A percentile compares a stretch with the other conserved stretches of the same genome.
phyloP scores from a whole-genome alignment of 2,329 filamentous ascomycete genomes.

The Botrytis medusae region DNA sequence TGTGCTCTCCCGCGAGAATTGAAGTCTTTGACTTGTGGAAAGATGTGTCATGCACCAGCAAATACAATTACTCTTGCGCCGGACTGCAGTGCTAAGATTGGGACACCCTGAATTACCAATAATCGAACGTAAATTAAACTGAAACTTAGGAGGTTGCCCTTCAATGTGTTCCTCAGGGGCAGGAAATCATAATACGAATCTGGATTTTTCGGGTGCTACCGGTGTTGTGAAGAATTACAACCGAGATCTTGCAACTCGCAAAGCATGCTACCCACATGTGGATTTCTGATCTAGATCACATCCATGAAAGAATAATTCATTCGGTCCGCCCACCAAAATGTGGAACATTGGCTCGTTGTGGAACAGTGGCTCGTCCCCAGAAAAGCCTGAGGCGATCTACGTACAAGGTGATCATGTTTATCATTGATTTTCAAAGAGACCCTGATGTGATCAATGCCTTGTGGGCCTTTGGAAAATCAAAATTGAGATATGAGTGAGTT shows the following conservation, averaged over 20 bases:
- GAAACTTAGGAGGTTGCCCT: not conserved
- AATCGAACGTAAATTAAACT: not conserved
- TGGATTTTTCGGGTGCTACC: not conserved
- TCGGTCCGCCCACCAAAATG: conserved; percentile 3
- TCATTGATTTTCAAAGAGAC: not conserved
- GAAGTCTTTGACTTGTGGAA: not conserved
- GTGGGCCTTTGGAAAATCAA: not conserved
- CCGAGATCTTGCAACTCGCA: conserved; percentile 5
- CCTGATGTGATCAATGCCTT: not conserved
- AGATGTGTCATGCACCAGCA: not conserved
- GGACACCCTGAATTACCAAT: not conserved
- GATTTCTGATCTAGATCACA: not conserved
- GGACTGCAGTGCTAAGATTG: not conserved
- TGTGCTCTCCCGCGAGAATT: not conserved
- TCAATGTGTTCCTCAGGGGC: not conserved
- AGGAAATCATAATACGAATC: not conserved
- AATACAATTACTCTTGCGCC: not conserved
- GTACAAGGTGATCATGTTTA: conserved; percentile 9
- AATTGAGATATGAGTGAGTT: not conserved
- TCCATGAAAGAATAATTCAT: not conserved
- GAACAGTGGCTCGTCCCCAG: not conserved
- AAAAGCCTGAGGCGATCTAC: conserved; percentile 5
- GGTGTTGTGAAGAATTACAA: not conserved
- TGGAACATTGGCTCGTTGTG: conserved; percentile 4
- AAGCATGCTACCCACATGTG: not conserved